Evolutionary conservation across 2,329 filamentous ascomycete genomes (phyloP), one percentile per base, ranked within the genome.

Genomic region (Tolypocladium endophyticum): DNA sequence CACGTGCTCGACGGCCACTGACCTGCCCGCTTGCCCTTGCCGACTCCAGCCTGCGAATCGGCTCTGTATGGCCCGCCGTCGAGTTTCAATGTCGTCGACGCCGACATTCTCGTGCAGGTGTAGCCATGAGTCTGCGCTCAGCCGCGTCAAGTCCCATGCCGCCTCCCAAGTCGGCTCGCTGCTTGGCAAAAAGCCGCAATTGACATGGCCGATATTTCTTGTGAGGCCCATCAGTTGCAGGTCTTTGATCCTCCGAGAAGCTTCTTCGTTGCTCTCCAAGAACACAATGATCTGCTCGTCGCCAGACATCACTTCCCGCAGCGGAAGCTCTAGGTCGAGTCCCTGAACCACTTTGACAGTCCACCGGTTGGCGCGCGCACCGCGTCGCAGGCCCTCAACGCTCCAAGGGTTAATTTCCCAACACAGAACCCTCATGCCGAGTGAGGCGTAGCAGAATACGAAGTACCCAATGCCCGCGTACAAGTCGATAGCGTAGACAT

Each of bases 391-490:
- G 0, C 89, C 92, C 75, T 97, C 91, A 39, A 96, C 82, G 64
- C 87, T 92, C 87, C 92, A 89, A 0, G 88, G 87, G 71, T 96
- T 97, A 54, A 97, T 77, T 73, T 97, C 93, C 89, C 90, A 97
- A 66, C 91, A 90, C 50, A 94, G 77, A 1, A 97, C 87, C 56
- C 82, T 76, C 67, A 92, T 76, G 0, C 90, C 91, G 23, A 87
- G 82, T 61, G 77, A 80, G 8, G 87, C 81, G 73, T 96, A 97
- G 38, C 85, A 89, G 69, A 97, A 96, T 4, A 88, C 84, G 73
- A 97, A 97, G 74, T 97, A 97, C 6, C 93, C 93, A 64, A 97
- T 96, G 0, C 93, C 93, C 0, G 89, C 90, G 75, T 96, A 97
- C 61, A 97, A 76, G 72, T 97, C 93, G 0, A 95, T 82, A 0